These are phyloP conservation scores for Daucus carota DNA, from an alignment of 129 eudicot species.

Conservation along the genomic window DH1_v3.0 NC_030386.2:9206501-9207000, in stretches of 20 bases:
- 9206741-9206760: not conserved
- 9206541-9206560: conserved; percentile 84
- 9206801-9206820: not conserved
- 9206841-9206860: not conserved
- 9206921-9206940: not conserved
- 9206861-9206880: not conserved
- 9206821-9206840: not conserved
- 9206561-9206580: conserved; percentile 72
- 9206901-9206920: not conserved
- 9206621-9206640: conserved; percentile 60
- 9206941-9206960: not conserved
- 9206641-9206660: conserved; percentile 53
- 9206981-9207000: not conserved
- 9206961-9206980: not conserved
- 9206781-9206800: not conserved
- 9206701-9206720: not conserved
- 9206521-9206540: conserved; percentile 74
- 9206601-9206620: conserved; percentile 73
- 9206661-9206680: conserved; percentile 19
- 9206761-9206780: not conserved
- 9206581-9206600: conserved; percentile 91
- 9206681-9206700: not conserved
- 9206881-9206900: not conserved
- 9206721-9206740: not conserved
- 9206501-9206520: conserved; percentile 82